Percentiles rank a stretch among this genome's conserved stretches.
Conservation (phyloP, 23 red algal species). For the Pyropia yezoensis region DNA sequence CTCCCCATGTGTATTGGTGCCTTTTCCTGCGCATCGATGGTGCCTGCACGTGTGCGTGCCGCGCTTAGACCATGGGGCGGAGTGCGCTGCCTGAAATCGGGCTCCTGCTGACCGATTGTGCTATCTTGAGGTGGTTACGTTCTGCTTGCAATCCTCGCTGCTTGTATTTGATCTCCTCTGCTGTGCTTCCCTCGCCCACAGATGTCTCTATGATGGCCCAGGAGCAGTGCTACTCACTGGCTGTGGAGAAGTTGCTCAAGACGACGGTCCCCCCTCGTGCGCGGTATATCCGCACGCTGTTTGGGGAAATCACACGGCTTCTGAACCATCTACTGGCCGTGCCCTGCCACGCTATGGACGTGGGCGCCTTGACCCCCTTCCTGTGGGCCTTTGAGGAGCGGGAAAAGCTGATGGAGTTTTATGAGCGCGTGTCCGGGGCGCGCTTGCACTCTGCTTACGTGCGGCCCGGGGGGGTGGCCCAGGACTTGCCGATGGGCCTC, state of each 20-base stretch:
- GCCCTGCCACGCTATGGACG: constrained; percentile 95
- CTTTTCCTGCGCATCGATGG: too few species aligned
- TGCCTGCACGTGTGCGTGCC: too few species aligned
- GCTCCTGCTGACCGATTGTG: too few species aligned
- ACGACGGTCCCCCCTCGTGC: constrained; percentile 83
- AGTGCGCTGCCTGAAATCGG: too few species aligned
- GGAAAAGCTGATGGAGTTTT: constrained; percentile 99
- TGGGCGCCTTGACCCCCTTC: constrained; percentile 96
- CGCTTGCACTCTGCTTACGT: constrained; percentile 93
- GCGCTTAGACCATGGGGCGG: too few species aligned
- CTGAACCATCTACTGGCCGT: constrained; percentile 96
- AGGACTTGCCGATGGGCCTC: constrained; percentile 92
- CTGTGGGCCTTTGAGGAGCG: constrained; percentile 99
- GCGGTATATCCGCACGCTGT: constrained; percentile 94
- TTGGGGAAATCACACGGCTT: constrained; percentile 94
- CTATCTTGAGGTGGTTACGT: too few species aligned
- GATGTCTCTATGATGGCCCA: constrained; percentile 97
- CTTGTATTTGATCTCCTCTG: too few species aligned
- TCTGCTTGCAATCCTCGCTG: too few species aligned
- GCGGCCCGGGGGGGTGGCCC: constrained; percentile 84
- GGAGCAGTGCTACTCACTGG: constrained; percentile 97
- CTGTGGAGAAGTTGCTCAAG: constrained; percentile 97
- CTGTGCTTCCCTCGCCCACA: too few species aligned
- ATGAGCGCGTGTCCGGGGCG: constrained; percentile 93
- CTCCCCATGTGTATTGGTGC: too few species aligned